Base-by-base conservation (phyloP, 139 green algal species). In the Picochlorum sp. region DNA sequence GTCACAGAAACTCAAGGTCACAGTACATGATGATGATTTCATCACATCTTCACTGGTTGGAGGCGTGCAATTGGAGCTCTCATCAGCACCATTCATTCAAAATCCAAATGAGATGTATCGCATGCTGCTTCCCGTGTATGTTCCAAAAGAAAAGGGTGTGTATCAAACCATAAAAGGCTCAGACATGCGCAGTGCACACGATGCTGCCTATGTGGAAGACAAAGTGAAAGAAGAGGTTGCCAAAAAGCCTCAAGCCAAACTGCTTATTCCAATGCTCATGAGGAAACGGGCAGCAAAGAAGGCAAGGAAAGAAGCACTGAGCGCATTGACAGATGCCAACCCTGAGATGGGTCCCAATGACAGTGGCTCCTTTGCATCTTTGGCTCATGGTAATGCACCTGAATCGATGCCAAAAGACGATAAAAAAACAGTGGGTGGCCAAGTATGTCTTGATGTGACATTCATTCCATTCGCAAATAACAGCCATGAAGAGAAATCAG, bases 1-100 rank as follows among this genome's bases (percentile, higher is more conserved):
- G 56, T 66, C 73, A 11, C 83, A 91, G 67, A 45, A 10, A 2
- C 64, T 91, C 14, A 77, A 65, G 24, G 54, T 88, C 7, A 41
- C 38, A 6, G 65, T 90, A 23, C 54, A 58, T n/a, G 67, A 77
- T 28, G 68, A 76, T 4, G 77, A 81, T 21, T 23, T 77, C 3
- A 31, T 77, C 26, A 28, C 28, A 20, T 30, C 56, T 15, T 31
- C 18, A 44, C 14, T 37, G 0, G 63, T 72, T 52, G 70, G 70
- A 4, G 63, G 49, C 21, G 62, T 49, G 13, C 21, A 60, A 1
- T n/a, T 77, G 20, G 41, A 14, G 4, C 57, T 77, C 13, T 24
- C 45, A 24, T 34, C 20, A 14, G 55, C 70, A 37, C 56, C 18
- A 18, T 66, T 66, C 34, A 57, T 66, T n/a, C 7, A 41, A 10